Evolutionary conservation across 192 early-diverging fungal genomes (phyloP).

Genomic region (Lobulomyces angularis): DNA sequence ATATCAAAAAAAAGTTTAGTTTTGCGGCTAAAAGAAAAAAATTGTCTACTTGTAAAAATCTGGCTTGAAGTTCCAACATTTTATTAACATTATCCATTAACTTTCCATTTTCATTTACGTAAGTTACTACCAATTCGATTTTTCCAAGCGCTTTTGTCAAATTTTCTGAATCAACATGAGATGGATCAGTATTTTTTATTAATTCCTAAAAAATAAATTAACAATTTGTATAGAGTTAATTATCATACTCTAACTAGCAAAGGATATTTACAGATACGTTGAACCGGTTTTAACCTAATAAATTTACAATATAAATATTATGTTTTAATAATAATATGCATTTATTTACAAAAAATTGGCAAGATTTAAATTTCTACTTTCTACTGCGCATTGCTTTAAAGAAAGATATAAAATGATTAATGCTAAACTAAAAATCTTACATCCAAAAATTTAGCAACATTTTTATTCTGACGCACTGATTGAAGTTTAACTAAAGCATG

Average conservation of each 20-base stretch:
- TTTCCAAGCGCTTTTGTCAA: constrained; percentile 28
- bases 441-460: constrained; percentile 35
- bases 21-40: background rate
- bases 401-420: background rate
- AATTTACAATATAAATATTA: constrained; percentile 5
- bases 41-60: constrained; percentile 24
- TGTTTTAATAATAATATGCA: constrained; percentile 11
- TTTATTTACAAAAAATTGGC: constrained; percentile 23
- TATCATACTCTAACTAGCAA: constrained; percentile 30
- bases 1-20: no score
- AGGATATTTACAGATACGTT: constrained; percentile 48
- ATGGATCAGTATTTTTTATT: constrained; percentile 30
- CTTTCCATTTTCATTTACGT: constrained; percentile 39
- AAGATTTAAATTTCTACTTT: constrained; percentile 23
- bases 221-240: background rate
- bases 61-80: constrained; percentile 34
- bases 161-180: constrained; percentile 28
- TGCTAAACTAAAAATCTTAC: constrained; percentile 10
- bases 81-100: constrained; percentile 39
- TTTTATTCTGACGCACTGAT: constrained; percentile 19
- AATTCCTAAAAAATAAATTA: constrained; percentile 18
- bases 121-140: constrained; percentile 41
- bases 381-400: constrained; percentile 8
- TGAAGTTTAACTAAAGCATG: constrained; percentile 46
- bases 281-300: constrained; percentile 37